A percentile compares a stretch with the other conserved stretches of the same genome.
These are phyloP conservation scores for Prunus yedoensis DNA, from an alignment of 331 rosid species.

Conservation along the genomic window DNA sequence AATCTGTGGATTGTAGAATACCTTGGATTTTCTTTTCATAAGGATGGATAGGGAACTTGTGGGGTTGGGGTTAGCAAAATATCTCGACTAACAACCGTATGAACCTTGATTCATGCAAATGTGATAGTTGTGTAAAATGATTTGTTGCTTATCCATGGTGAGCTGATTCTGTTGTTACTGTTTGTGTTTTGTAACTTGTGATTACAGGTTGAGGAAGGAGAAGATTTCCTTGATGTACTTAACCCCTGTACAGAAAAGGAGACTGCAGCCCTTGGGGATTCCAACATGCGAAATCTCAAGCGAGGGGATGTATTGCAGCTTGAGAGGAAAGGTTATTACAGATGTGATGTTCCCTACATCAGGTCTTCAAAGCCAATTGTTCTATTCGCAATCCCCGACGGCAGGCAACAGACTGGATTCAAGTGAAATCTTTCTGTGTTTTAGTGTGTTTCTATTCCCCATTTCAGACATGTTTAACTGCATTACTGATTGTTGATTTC, in stretches of 20 bases:
- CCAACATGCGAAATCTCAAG: slow-evolving; percentile 62
- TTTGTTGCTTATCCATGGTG: background rate
- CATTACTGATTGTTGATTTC: background rate
- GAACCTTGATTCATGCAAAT: background rate
- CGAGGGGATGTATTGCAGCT: slow-evolving; percentile 81
- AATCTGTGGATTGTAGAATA: background rate
- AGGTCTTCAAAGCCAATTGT: slow-evolving; percentile 67
- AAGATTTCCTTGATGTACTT: slow-evolving; percentile 69
- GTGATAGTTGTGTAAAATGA: background rate
- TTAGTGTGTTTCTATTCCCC: background rate
- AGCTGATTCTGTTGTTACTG: background rate
- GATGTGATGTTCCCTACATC: slow-evolving; percentile 77
- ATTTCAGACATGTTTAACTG: background rate
- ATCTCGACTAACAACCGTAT: background rate
- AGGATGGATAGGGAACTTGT: background rate
- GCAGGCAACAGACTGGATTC: slow-evolving; percentile 40
- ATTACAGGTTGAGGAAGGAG: slow-evolving; percentile 90
- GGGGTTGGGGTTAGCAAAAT: background rate
- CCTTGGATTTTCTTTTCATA: background rate
- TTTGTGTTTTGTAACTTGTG: slow-evolving; percentile 16
- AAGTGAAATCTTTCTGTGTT: slow-evolving; percentile 19
- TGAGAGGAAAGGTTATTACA: slow-evolving; percentile 92
- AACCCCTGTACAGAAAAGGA: slow-evolving; percentile 83
- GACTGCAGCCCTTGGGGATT: slow-evolving; percentile 55
- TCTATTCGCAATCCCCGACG: slow-evolving; percentile 54